phyloP scores from a whole-genome alignment of 1,284 basidiomycete genomes.

The Rhodofomes roseus region DNA sequence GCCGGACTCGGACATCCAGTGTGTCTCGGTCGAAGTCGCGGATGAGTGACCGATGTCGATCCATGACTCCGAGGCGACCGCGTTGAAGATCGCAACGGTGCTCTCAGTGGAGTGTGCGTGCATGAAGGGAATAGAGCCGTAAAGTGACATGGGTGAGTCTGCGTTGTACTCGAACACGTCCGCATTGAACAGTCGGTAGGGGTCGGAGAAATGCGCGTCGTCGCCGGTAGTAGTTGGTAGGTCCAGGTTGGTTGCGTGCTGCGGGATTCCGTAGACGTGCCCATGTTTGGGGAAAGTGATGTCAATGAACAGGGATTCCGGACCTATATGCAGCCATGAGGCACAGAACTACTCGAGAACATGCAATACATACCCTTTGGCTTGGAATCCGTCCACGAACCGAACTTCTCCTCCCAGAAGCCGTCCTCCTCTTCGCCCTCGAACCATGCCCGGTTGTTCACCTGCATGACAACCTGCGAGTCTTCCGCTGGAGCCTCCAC shows the following conservation, averaged over 20 bases:
- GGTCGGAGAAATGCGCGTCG: constrained; percentile 75
- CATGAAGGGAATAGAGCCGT: constrained; percentile 89
- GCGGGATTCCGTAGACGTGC: constrained; percentile 93
- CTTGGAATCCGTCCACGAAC: constrained; percentile 86
- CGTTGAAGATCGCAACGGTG: constrained; percentile 89
- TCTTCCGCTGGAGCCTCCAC: constrained; percentile 35
- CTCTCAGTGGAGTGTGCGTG: constrained; percentile 86
- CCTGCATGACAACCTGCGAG: constrained; percentile 54
- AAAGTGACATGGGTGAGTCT: constrained; percentile 88
- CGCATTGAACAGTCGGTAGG: constrained; percentile 93
- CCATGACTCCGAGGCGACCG: constrained; percentile 94
- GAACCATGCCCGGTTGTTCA: constrained; percentile 74
- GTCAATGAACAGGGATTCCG: constrained; percentile 91
- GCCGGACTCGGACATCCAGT: constrained; percentile 97
- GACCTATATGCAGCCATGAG: constrained; percentile 51
- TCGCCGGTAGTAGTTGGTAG: constrained; percentile 83
- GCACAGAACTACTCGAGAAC: no score
- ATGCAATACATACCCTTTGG: constrained; percentile 71
- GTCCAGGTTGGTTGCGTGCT: constrained; percentile 90
- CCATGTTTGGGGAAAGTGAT: constrained; percentile 90
- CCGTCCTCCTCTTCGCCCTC: constrained; percentile 81
- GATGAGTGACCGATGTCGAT: constrained; percentile 80
- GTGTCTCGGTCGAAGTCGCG: constrained; percentile 72
- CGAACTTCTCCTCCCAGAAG: constrained; percentile 89
- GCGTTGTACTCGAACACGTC: constrained; percentile 98